phyloP scores from a whole-genome alignment of 2,329 filamentous ascomycete species.

The Penicillium sp. region DNA sequence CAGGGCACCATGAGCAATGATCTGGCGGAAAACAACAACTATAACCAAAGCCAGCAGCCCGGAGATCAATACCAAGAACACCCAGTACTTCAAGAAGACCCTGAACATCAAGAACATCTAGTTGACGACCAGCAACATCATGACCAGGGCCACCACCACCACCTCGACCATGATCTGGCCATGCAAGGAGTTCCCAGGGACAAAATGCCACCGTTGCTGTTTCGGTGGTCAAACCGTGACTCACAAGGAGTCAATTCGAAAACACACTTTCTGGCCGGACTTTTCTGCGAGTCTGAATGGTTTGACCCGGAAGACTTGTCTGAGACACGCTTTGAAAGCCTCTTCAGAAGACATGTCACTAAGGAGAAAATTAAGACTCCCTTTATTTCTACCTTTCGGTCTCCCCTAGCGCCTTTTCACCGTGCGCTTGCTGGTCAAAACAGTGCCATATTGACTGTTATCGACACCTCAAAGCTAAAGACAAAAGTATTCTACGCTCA shows the following conservation, averaged over 20 bases:
- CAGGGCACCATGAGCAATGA: not conserved
- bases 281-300: slow-evolving; percentile 22
- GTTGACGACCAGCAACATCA: not conserved
- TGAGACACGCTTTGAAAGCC: slow-evolving; percentile 16
- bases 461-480: slow-evolving; percentile 30
- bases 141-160: not conserved
- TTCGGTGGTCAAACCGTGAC: slow-evolving; percentile 33
- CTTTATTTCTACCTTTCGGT: slow-evolving; percentile 34
- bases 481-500: slow-evolving; percentile 28
- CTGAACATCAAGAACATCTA: not conserved
- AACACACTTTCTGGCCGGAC: slow-evolving; percentile 23
- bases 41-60: not conserved
- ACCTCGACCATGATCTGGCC: not conserved
- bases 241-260: slow-evolving; percentile 33
- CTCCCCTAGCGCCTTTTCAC: slow-evolving; percentile 32
- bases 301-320: slow-evolving; percentile 13
- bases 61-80: not conserved
- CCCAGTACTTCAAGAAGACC: no score
- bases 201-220: slow-evolving; percentile 30
- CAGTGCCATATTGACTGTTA: slow-evolving; percentile 28
- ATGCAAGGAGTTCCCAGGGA: not conserved
- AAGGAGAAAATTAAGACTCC: slow-evolving; percentile 24
- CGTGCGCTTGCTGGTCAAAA: slow-evolving; percentile 26
- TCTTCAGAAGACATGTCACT: slow-evolving; percentile 27
- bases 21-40: not conserved